These are phyloP conservation scores for Lactarius indigo DNA, from an alignment of 768 basidiomycete species.

Conservation along the genomic window DNA sequence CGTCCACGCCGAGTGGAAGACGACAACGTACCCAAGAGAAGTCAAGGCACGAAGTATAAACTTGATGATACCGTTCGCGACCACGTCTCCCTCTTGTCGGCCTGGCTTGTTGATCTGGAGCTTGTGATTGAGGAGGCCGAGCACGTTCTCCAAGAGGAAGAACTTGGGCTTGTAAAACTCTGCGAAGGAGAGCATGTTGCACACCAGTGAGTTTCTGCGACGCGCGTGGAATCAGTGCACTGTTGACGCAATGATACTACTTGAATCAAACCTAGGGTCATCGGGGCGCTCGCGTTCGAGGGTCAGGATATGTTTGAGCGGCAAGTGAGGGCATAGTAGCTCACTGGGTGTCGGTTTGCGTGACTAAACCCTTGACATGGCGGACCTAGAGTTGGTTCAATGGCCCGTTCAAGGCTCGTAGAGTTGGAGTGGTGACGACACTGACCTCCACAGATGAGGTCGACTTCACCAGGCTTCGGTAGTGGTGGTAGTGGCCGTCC, in stretches of 20 bases:
- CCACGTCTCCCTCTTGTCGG: constrained; percentile 34
- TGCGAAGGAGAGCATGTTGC: constrained; percentile 67
- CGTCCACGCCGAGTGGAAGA: neutral
- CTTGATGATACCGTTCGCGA: constrained; percentile 61
- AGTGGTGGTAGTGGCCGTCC: constrained; percentile 40
- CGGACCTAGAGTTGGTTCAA: constrained; percentile 45
- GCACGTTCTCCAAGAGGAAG: constrained; percentile 72
- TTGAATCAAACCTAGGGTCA: constrained; percentile 49
- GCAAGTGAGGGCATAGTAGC: constrained; percentile 11
- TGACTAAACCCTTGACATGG: constrained; percentile 72
- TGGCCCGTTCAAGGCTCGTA: neutral
- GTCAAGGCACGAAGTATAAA: constrained; percentile 58
- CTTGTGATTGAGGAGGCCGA: constrained; percentile 51
- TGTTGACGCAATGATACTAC: neutral
- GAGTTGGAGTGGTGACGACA: neutral
- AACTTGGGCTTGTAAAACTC: constrained; percentile 61
- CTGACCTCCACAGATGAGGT: constrained; percentile 73
- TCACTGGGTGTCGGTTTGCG: constrained; percentile 60
- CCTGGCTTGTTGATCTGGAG: constrained; percentile 39
- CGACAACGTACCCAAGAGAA: constrained; percentile 53
- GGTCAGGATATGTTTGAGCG: neutral
- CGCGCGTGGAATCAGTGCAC: neutral
- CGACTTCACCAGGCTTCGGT: constrained; percentile 58
- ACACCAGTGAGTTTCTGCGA: constrained; percentile 55
- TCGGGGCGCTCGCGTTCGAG: constrained; percentile 43